These are phyloP conservation scores for Phaseolus coccineus DNA, from an alignment of 331 rosid species.

Conservation along the genomic window DNA sequence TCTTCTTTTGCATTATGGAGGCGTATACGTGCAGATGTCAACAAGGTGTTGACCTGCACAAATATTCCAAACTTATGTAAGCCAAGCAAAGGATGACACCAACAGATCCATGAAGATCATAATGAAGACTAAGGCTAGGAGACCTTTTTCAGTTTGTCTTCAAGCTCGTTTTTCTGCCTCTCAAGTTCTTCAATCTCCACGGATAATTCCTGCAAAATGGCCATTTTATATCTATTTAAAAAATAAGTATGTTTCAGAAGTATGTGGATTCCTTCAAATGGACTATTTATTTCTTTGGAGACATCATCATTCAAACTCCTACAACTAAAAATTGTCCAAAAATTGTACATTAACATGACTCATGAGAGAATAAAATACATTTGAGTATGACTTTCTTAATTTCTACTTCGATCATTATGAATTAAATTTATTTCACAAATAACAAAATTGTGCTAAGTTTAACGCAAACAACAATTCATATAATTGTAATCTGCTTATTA, in stretches of 20 bases:
- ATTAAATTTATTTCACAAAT: slow-evolving; percentile 10
- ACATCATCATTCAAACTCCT: neutral
- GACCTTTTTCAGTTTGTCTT: slow-evolving; percentile 79
- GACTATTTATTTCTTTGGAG: neutral
- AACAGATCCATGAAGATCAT: slow-evolving; percentile 24
- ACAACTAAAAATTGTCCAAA: slow-evolving; percentile 10
- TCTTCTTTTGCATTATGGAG: slow-evolving; percentile 87
- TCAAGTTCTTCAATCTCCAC: slow-evolving; percentile 77
- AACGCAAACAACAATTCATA: neutral
- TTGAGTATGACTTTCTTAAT: neutral
- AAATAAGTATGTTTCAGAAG: slow-evolving; percentile 32
- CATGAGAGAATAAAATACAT: neutral
- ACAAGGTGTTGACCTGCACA: slow-evolving; percentile 65
- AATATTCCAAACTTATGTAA: slow-evolving; percentile 29
- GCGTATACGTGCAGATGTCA: slow-evolving; percentile 64
- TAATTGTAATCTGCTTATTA: neutral
- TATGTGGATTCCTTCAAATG: slow-evolving; percentile 21
- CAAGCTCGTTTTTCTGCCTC: slow-evolving; percentile 76
- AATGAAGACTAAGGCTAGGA: slow-evolving; percentile 1
- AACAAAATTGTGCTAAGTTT: slow-evolving; percentile 1
- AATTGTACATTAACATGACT: neutral
- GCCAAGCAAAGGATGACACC: slow-evolving; percentile 32
- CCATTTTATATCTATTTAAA: slow-evolving; percentile 27
- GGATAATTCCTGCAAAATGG: slow-evolving; percentile 71
- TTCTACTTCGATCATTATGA: neutral